Evolutionary conservation across 140 eudicot species (phyloP).

Genomic region (Anethum foeniculum): DNA sequence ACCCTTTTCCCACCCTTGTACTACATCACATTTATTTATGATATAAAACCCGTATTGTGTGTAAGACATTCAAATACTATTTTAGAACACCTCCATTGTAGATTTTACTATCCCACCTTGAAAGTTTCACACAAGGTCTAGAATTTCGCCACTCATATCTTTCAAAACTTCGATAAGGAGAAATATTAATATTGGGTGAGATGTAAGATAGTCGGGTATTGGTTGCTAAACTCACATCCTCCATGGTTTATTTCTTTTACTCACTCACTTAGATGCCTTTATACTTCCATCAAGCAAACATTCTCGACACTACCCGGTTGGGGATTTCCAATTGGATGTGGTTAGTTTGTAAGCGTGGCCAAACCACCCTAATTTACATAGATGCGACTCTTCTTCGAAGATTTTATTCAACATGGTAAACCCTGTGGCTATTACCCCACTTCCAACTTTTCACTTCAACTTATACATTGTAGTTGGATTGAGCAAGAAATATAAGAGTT

Average conservation of each 20-base stretch:
- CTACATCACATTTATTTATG: no score
- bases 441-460: background rate
- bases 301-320: no score
- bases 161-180: background rate
- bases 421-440: background rate
- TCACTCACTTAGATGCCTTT: no score
- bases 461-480: background rate
- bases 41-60: no score
- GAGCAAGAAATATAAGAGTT: no score
- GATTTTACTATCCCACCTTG: no score
- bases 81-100: no score
- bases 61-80: no score
- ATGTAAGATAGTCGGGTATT: background rate
- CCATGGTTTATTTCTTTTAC: background rate
- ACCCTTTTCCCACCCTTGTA: no score
- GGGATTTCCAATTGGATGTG: background rate
- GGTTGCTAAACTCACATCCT: background rate
- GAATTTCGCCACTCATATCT: no score
- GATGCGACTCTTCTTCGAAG: background rate
- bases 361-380: background rate
- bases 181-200: background rate
- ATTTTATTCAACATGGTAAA: background rate
- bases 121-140: no score
- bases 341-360: background rate
- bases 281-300: background rate